Evolutionary conservation across 108 stramenopile species (phyloP).

Genomic region (Skeletonema menzelii): DNA sequence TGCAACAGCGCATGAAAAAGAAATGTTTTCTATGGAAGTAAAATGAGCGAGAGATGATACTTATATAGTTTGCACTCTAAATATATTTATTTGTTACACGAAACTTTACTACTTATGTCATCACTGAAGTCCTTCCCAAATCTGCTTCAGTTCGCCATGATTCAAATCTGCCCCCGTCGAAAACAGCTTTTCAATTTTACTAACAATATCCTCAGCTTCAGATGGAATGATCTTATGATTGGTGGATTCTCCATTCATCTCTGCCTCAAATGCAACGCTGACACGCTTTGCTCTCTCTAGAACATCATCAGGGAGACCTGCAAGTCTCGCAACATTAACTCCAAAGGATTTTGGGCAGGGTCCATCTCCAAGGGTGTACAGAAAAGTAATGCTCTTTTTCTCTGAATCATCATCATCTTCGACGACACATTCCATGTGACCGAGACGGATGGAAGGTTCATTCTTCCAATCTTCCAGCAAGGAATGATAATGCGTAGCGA

Average conservation of each 20-base stretch:
- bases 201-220: slow-evolving; percentile 11
- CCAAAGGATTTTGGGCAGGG: slow-evolving; percentile 97
- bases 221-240: slow-evolving; percentile 33
- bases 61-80: background rate
- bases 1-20: too few relatives aligned
- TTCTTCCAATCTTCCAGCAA: slow-evolving; percentile 94
- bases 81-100: background rate
- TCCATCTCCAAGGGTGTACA: slow-evolving; percentile 96
- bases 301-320: slow-evolving; percentile 94
- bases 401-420: slow-evolving; percentile 54
- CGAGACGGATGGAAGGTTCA: slow-evolving; percentile 79
- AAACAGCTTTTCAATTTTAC: slow-evolving; percentile 12
- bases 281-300: slow-evolving; percentile 76
- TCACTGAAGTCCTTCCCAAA: slow-evolving; percentile 40
- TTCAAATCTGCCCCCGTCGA: slow-evolving; percentile 1
- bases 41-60: background rate
- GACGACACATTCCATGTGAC: slow-evolving; percentile 99
- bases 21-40: background rate
- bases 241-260: slow-evolving; percentile 55
- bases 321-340: slow-evolving; percentile 98
- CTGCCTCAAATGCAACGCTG: slow-evolving; percentile 78
- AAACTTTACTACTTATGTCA: background rate
- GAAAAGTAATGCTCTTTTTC: slow-evolving; percentile 90
- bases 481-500: slow-evolving; percentile 98
- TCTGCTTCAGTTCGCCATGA: slow-evolving; percentile 3